A percentile compares a stretch with the other conserved stretches of the same genome.
These are phyloP conservation scores for Boechera divaricarpa DNA, from an alignment of 345 rosid species.

Conservation along the genomic window DNA sequence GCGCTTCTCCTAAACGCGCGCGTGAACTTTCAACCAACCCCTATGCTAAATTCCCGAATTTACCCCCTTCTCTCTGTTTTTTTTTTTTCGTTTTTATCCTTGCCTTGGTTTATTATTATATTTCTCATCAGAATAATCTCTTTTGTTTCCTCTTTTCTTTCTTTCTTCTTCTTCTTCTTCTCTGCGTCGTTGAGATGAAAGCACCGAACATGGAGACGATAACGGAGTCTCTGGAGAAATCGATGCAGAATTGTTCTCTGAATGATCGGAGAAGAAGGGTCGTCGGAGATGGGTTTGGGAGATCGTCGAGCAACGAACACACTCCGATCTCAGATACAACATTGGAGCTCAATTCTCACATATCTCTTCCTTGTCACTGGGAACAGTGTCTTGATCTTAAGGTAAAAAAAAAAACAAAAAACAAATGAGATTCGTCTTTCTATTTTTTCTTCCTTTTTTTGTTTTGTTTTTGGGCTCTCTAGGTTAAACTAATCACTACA, in stretches of 20 bases:
- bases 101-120: not conserved
- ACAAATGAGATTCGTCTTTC: constrained; percentile 12
- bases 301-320: constrained; percentile 47
- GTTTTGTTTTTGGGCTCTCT: not conserved
- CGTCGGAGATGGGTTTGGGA: constrained; percentile 33
- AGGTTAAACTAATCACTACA: constrained; percentile 39
- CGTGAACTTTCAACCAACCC: constrained; percentile 30
- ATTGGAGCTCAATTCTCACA: constrained; percentile 85
- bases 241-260: constrained; percentile 74
- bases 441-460: not conserved
- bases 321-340: constrained; percentile 54
- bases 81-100: constrained; percentile 2
- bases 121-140: constrained; percentile 33
- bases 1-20: constrained; percentile 45
- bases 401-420: constrained; percentile 48
- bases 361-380: constrained; percentile 90
- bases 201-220: constrained; percentile 76
- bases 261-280: constrained; percentile 46
- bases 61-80: constrained; percentile 24
- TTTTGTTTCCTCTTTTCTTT: constrained; percentile 36
- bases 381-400: constrained; percentile 98
- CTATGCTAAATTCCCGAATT: not conserved
- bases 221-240: constrained; percentile 75
- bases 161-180: constrained; percentile 1
- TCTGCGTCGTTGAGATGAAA: constrained; percentile 49